phyloP scores from a whole-genome alignment of 805 yeast species.

The Yamadazyma sp. region DNA sequence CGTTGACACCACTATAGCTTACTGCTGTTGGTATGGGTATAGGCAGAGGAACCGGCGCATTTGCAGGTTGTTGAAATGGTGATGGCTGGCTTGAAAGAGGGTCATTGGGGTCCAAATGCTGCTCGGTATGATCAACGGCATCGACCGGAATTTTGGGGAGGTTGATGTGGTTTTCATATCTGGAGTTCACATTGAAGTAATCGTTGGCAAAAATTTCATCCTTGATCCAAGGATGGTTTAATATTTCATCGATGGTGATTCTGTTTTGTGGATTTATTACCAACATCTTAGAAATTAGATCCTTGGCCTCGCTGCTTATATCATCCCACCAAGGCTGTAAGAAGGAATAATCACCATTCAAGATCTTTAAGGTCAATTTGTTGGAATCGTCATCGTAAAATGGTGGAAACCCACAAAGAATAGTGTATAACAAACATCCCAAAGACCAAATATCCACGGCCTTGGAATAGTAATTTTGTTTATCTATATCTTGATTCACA shows the following conservation, averaged over 20 bases:
- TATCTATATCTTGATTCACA: conserved; percentile 23
- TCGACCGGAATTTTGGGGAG: conserved; percentile 10
- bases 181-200: conserved; percentile 18
- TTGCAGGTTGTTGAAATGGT: conserved; percentile 11
- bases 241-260: conserved; percentile 64
- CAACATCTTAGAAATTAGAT: conserved; percentile 62
- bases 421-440: conserved; percentile 68
- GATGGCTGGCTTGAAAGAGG: conserved; percentile 17
- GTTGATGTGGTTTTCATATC: conserved; percentile 12
- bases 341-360: conserved; percentile 71
- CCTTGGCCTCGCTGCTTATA: conserved; percentile 67
- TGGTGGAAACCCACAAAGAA: conserved; percentile 74
- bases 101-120: conserved; percentile 16
- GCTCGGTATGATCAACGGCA: conserved; percentile 16
- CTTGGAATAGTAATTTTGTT: conserved; percentile 55
- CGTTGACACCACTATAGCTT: too few species aligned
- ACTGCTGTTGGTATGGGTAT: conserved; percentile 8
- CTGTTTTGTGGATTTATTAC: conserved; percentile 69
- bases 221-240: conserved; percentile 68
- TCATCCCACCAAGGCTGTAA: conserved; percentile 90
- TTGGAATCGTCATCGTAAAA: conserved; percentile 70
- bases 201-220: conserved; percentile 15
- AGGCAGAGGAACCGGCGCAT: conserved; percentile 3
- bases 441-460: conserved; percentile 74
- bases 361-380: conserved; percentile 63